Conservation (phyloP, 257 asterid species). For the Craterostigma plantagineum region DNA sequence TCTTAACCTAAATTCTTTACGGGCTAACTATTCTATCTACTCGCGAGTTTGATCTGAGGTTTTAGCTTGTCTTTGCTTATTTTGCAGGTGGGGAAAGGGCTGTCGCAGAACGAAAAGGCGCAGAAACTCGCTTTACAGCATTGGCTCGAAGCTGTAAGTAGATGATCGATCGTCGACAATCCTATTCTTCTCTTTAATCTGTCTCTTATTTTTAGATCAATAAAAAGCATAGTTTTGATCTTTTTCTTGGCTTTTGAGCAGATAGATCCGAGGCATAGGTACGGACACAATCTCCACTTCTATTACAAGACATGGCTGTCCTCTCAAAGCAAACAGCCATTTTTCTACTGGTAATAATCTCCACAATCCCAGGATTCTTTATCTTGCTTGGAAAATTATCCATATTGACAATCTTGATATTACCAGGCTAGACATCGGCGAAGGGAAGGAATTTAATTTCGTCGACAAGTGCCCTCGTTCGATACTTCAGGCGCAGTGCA, state of each 20-base stretch:
- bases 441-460: slow-evolving; percentile 73
- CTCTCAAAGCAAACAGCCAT: slow-evolving; percentile 85
- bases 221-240: slow-evolving; percentile 8
- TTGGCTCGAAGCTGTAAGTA: slow-evolving; percentile 95
- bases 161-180: neutral
- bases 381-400: no score
- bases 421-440: slow-evolving; percentile 81
- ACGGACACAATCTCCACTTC: slow-evolving; percentile 88
- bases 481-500: slow-evolving; percentile 93
- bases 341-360: slow-evolving; percentile 65
- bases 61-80: slow-evolving; percentile 9
- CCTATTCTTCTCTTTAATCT: slow-evolving; percentile 1
- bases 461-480: slow-evolving; percentile 61
- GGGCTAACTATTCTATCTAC: no score
- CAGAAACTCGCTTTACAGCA: slow-evolving; percentile 88
- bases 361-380: no score
- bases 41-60: no score
- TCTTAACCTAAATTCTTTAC: no score
- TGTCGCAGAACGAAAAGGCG: slow-evolving; percentile 71
- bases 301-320: slow-evolving; percentile 67
- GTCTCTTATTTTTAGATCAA: neutral
- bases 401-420: no score
- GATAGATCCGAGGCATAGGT: slow-evolving; percentile 96
- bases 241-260: slow-evolving; percentile 12
- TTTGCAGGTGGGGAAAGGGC: slow-evolving; percentile 79